These are phyloP conservation scores for Diplodia sapinea DNA, from an alignment of 2,329 filamentous ascomycete species.

Conservation along the genomic window DNA sequence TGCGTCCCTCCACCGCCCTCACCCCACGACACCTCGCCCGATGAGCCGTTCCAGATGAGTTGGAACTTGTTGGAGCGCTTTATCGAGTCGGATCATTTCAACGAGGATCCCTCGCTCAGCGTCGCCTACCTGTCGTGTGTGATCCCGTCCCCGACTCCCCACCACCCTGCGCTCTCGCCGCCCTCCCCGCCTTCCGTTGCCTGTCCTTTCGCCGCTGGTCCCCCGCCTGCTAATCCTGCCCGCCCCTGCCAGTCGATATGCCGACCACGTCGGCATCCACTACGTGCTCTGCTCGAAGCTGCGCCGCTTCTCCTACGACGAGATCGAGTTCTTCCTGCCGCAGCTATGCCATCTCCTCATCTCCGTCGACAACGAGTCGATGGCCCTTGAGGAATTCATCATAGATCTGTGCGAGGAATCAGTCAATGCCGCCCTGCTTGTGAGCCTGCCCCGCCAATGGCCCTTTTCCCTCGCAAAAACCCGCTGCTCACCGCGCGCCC, in stretches of 20 bases:
- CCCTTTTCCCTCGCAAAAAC: background rate
- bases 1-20: conserved; percentile 17
- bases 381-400: conserved; percentile 87
- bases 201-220: conserved; percentile 4
- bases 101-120: conserved; percentile 85
- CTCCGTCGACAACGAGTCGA: conserved; percentile 87
- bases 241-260: conserved; percentile 70
- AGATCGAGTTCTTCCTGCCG: conserved; percentile 91
- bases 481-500: conserved; percentile 13
- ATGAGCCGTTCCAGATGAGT: conserved; percentile 50
- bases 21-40: conserved; percentile 19
- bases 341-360: conserved; percentile 85
- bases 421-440: conserved; percentile 80
- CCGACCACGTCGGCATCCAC: conserved; percentile 87
- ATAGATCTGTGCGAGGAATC: conserved; percentile 86
- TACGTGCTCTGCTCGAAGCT: conserved; percentile 89
- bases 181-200: conserved; percentile 34
- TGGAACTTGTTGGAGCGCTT: conserved; percentile 90
- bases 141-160: conserved; percentile 33
- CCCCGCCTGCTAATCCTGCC: conserved; percentile 30
- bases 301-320: conserved; percentile 86
- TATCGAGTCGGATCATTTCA: conserved; percentile 93
- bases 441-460: conserved; percentile 46
- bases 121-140: conserved; percentile 88
- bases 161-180: conserved; percentile 19